phyloP scores from a whole-genome alignment of 257 asterid species.

The Plectranthus barbatus region DNA sequence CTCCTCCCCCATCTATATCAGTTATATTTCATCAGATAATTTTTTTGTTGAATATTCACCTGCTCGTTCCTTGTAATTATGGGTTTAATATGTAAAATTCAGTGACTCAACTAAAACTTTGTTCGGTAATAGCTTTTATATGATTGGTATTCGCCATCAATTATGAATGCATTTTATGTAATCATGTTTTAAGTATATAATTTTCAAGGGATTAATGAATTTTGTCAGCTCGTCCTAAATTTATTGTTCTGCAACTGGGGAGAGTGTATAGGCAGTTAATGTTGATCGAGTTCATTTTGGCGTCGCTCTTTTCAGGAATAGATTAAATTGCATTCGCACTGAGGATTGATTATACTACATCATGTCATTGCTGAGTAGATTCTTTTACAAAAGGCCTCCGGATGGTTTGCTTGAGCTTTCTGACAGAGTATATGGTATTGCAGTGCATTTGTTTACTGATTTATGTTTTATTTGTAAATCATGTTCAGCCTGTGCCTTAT shows the following conservation, averaged over 20 bases:
- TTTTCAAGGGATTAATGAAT: not conserved
- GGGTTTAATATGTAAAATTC: slow-evolving; percentile 2
- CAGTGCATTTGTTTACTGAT: not conserved
- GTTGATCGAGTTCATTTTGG: slow-evolving; percentile 1
- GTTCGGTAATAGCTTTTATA: slow-evolving; percentile 2
- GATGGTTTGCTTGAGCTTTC: slow-evolving; percentile 92
- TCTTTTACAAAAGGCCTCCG: slow-evolving; percentile 92
- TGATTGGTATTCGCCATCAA: not conserved
- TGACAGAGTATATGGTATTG: slow-evolving; percentile 84
- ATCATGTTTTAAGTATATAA: not conserved
- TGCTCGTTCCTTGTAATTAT: not conserved
- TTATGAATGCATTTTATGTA: not conserved
- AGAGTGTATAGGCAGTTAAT: not conserved
- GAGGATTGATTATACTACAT: slow-evolving; percentile 25
- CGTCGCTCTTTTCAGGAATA: slow-evolving; percentile 23
- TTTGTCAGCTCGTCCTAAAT: not conserved
- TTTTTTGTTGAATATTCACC: not conserved
- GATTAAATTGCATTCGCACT: slow-evolving; percentile 18
- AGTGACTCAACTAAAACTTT: not conserved
- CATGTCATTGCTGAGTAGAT: slow-evolving; percentile 89
- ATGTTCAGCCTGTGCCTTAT: not conserved
- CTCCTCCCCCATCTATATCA: not conserved
- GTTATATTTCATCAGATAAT: slow-evolving; percentile 5
- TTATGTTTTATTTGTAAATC: not conserved
- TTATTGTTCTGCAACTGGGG: slow-evolving; percentile 7